Evolutionary conservation across 2,329 filamentous ascomycete species (phyloP).

Genomic region (Phaeomoniella chlamydospora): DNA sequence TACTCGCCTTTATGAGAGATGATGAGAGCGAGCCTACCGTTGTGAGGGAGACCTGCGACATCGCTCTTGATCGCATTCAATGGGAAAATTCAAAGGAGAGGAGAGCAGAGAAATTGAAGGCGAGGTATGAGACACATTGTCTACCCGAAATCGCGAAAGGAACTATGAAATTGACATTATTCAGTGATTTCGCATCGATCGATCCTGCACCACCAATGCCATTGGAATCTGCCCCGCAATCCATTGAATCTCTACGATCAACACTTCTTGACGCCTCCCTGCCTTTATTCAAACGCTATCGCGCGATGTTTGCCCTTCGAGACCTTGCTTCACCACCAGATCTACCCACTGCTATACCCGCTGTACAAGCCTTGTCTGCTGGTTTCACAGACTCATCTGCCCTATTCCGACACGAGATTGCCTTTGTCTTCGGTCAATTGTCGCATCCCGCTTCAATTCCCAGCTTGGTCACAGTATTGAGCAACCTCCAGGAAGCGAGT

Average conservation of each 20-base stretch:
- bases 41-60: slow-evolving; percentile 91
- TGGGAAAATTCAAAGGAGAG: slow-evolving; percentile 72
- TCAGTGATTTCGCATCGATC: slow-evolving; percentile 85
- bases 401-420: slow-evolving; percentile 93
- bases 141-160: slow-evolving; percentile 12
- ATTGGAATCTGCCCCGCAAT: slow-evolving; percentile 43
- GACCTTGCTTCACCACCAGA: slow-evolving; percentile 90
- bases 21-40: slow-evolving; percentile 61
- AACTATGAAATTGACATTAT: slow-evolving; percentile 11
- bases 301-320: slow-evolving; percentile 94
- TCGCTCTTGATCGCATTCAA: slow-evolving; percentile 83
- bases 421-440: slow-evolving; percentile 94
- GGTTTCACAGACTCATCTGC: slow-evolving; percentile 78
- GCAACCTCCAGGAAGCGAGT: slow-evolving; percentile 66
- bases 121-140: slow-evolving; percentile 46
- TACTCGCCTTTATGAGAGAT: slow-evolving; percentile 62
- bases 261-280: slow-evolving; percentile 63
- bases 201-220: slow-evolving; percentile 86
- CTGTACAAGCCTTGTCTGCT: slow-evolving; percentile 69
- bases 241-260: slow-evolving; percentile 60
- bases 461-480: slow-evolving; percentile 63
- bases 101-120: slow-evolving; percentile 61
- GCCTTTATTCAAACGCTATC: slow-evolving; percentile 83
- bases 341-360: slow-evolving; percentile 76
- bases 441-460: slow-evolving; percentile 95